Percentiles rank a stretch among this genome's conserved stretches.
phyloP scores from a whole-genome alignment of 805 yeast genomes.

The Starmerella davenportii region DNA sequence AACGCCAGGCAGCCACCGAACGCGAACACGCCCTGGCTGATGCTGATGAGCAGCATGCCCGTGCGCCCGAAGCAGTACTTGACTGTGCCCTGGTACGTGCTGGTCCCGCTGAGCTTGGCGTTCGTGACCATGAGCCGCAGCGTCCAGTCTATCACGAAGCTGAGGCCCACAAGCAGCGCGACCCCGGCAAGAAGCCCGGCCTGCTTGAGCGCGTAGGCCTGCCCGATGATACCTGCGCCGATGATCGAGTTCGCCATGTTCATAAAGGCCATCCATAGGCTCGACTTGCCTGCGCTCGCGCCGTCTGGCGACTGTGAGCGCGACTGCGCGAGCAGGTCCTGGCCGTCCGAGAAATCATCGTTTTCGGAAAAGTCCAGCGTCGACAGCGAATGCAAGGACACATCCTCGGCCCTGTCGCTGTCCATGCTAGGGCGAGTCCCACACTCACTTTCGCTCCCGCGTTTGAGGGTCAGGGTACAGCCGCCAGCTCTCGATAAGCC shows the following conservation, averaged over 20 bases:
- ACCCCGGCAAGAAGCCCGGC: conserved; percentile 65
- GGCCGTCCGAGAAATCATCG: conserved; percentile 8
- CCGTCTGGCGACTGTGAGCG: no score
- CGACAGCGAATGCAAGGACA: neutral
- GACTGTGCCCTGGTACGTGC: conserved; percentile 74
- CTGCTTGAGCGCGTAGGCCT: conserved; percentile 71
- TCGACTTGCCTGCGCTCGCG: conserved; percentile 27
- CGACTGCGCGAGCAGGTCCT: no score
- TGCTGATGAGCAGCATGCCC: conserved; percentile 50
- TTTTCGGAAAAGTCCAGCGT: neutral
- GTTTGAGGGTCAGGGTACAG: no score
- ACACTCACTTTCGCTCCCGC: no score
- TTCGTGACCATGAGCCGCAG: conserved; percentile 56
- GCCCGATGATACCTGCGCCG: conserved; percentile 93
- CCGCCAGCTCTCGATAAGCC: no score
- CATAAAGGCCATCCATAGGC: conserved; percentile 78
- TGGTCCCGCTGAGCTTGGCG: conserved; percentile 56
- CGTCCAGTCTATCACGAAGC: conserved; percentile 78
- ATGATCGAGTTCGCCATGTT: conserved; percentile 90
- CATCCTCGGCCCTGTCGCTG: neutral
- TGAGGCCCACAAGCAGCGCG: conserved; percentile 38
- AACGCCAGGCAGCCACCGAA: conserved; percentile 90
- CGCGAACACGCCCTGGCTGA: conserved; percentile 77
- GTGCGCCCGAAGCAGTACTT: conserved; percentile 54
- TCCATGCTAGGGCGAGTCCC: no score